Percentiles rank a stretch among this genome's conserved stretches.
Conservation (phyloP, 768 basidiomycete species). For the Mycena galopus region DNA sequence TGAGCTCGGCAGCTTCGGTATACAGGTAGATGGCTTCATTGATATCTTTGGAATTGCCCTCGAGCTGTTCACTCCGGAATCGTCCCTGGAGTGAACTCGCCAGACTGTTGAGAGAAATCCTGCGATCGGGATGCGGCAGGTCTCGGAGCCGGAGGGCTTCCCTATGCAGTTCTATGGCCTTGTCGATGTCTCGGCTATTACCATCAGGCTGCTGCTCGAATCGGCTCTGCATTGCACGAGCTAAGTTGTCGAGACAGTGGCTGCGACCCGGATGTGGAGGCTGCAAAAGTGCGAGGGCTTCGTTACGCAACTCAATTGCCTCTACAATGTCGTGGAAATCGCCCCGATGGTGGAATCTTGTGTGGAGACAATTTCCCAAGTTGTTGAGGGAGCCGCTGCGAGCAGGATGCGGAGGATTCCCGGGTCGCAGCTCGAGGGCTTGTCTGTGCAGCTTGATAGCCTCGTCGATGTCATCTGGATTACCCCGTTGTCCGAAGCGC, state of each 20-base stretch:
- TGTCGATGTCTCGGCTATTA: too few relatives aligned
- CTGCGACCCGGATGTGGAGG: not conserved
- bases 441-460: not conserved
- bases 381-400: not conserved
- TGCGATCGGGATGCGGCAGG: not conserved
- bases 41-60: too few relatives aligned
- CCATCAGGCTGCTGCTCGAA: too few relatives aligned
- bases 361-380: not conserved
- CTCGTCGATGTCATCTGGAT: conserved; percentile 1
- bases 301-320: not conserved
- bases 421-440: not conserved
- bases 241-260: too few relatives aligned
- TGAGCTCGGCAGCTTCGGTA: too few relatives aligned
- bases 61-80: too few relatives aligned
- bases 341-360: not conserved
- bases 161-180: too few relatives aligned
- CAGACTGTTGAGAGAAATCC: not conserved
- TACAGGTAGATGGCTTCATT: too few relatives aligned
- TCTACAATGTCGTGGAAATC: not conserved
- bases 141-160: not conserved
- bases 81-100: too few relatives aligned
- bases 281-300: not conserved
- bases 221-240: too few relatives aligned
- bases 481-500: not conserved
- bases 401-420: not conserved